Evolutionary conservation across 2,329 filamentous ascomycete species (phyloP), one percentile per base, ranked within the genome.

Genomic region (Colletotrichum acutatum): DNA sequence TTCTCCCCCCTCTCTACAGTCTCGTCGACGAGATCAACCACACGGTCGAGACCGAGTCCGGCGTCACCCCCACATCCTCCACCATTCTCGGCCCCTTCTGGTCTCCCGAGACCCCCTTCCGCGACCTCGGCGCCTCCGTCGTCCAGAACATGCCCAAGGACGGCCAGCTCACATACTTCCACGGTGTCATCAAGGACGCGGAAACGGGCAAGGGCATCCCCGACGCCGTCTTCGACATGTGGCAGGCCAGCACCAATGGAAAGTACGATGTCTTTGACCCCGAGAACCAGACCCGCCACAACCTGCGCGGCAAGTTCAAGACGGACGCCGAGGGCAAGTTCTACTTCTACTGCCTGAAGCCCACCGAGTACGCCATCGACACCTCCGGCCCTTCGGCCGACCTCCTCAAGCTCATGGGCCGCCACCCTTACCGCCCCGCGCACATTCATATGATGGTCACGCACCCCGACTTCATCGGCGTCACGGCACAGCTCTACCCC

Each of bases 401-500:
- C 3, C 70, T 78, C 34, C 74, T 78, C 42, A 56, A 30, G 16
- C 67, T 78, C 49, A 78, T 78, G 76, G 76, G 74, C 52, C 74
- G 76, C 58, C 76, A 77, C 67, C 76, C 76, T 14, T 74, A 71
- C 67, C 70, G 76, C 26, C 76, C 76, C 52, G 76, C 76, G 7
- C 76, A 78, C 65, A 78, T 78, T 66, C 76, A 78, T 74, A 76
- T 78, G 19, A 78, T 78, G 76, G 76, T 80, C 73, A 85, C 86
- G 19, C 83, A 84, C 56, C 85, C 85, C 12, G 87, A 87, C 30
- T 91, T 91, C 83, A 90, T 90, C 77, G 79, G 89, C 86, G n/a
- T 93, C 61, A 90, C 90, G 1, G 93, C 91, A 1, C 91, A 93
- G 78, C 91, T 93, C 74, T 93, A 92, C 78, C 90, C 92, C 78